Conservation (phyloP, 140 eudicot genomes). For the Ambrosia hybrid region DNA sequence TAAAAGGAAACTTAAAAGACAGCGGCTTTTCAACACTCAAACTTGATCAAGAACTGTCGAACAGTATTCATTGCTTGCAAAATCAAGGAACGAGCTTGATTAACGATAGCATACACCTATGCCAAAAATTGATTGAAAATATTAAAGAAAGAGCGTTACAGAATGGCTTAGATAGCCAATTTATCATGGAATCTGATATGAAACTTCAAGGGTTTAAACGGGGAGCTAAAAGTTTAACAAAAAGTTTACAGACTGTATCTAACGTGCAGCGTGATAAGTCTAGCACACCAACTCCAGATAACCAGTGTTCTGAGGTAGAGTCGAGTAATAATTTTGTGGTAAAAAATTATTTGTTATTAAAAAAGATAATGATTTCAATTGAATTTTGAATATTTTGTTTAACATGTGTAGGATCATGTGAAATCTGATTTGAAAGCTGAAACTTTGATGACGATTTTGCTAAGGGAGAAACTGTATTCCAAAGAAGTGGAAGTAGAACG, state of each 20-base stretch:
- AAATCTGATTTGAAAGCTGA: constrained; percentile 80
- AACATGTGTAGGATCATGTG: constrained; percentile 44
- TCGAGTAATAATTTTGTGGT: constrained; percentile 2
- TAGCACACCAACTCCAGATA: constrained; percentile 15
- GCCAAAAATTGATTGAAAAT: constrained; percentile 56
- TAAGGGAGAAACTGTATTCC: constrained; percentile 80
- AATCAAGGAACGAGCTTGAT: constrained; percentile 69
- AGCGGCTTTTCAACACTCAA: constrained; percentile 48
- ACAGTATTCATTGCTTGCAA: constrained; percentile 61
- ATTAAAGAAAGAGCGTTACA: constrained; percentile 43
- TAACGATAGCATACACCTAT: constrained; percentile 52
- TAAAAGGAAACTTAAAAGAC: constrained; percentile 60
- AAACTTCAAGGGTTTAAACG: constrained; percentile 82
- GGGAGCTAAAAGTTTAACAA: constrained; percentile 60
- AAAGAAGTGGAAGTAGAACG: constrained; percentile 81
- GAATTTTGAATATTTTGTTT: constrained; percentile 8
- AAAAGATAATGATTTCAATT: not conserved
- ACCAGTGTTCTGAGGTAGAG: constrained; percentile 53
- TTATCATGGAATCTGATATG: constrained; percentile 74
- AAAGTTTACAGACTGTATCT: constrained; percentile 58
- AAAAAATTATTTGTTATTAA: not conserved
- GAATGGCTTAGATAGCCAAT: constrained; percentile 57
- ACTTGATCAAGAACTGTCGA: constrained; percentile 68
- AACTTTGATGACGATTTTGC: constrained; percentile 61
- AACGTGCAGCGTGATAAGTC: constrained; percentile 50